These are phyloP conservation scores for Aureobasidium melanogenum DNA, from an alignment of 2,329 filamentous ascomycete genomes.

Conservation along the genomic window DNA sequence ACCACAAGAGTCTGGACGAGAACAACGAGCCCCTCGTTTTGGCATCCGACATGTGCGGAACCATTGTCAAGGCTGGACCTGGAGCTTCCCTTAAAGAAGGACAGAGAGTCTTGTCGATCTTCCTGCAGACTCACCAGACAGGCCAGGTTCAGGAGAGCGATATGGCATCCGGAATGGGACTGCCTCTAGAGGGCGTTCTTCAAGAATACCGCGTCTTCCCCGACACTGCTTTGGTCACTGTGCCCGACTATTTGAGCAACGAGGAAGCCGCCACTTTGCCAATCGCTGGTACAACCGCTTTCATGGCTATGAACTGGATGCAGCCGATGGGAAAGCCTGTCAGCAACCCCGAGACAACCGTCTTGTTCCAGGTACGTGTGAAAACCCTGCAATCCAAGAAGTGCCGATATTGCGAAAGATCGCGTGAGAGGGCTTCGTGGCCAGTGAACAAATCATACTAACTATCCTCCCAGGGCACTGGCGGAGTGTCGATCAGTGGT, in stretches of 20 bases:
- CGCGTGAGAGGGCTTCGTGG: neutral
- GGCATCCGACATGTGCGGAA: conserved; percentile 63
- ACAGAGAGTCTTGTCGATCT: conserved; percentile 36
- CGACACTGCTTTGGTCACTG: conserved; percentile 28
- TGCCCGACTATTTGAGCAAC: conserved; percentile 32
- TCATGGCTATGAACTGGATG: conserved; percentile 55
- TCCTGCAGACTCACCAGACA: conserved; percentile 43
- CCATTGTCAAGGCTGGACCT: conserved; percentile 38
- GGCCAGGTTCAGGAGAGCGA: conserved; percentile 34
- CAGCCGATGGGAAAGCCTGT: conserved; percentile 44
- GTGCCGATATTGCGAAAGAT: neutral
- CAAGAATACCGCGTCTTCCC: conserved; percentile 36
- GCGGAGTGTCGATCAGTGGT: conserved; percentile 16
- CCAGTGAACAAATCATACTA: neutral
- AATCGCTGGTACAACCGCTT: conserved; percentile 39
- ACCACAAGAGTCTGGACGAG: conserved; percentile 47
- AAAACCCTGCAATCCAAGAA: neutral
- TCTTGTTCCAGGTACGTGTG: conserved; percentile 25
- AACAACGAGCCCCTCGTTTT: conserved; percentile 45
- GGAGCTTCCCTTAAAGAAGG: conserved; percentile 17
- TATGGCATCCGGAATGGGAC: conserved; percentile 42
- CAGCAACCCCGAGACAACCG: conserved; percentile 27
- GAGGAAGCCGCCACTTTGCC: conserved; percentile 30
- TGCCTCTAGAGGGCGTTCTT: conserved; percentile 36
- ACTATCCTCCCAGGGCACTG: conserved; percentile 18